phyloP scores from a whole-genome alignment of 192 early-diverging fungal species.

The Oehlia diaphana region DNA sequence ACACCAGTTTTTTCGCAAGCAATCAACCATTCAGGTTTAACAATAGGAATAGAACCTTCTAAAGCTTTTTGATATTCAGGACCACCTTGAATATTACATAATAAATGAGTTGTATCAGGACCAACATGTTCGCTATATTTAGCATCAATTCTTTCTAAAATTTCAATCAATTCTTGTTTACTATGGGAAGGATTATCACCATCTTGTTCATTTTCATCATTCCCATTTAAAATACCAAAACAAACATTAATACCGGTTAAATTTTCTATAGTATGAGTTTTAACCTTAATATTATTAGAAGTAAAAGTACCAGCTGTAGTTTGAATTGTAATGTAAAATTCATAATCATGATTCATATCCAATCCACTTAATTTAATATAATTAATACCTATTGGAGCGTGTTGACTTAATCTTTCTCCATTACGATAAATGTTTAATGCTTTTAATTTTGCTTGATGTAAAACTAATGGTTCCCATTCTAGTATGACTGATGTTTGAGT shows the following conservation, averaged over 20 bases:
- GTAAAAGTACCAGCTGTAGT: constrained; percentile 87
- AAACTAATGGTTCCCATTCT: constrained; percentile 87
- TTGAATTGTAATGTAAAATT: constrained; percentile 85
- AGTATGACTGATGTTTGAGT: constrained; percentile 88
- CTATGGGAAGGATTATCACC: constrained; percentile 44
- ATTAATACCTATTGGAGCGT: constrained; percentile 48
- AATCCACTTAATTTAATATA: constrained; percentile 84
- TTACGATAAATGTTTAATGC: constrained; percentile 93
- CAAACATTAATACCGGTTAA: constrained; percentile 95
- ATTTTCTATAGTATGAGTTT: constrained; percentile 94
- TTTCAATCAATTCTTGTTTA: constrained; percentile 71
- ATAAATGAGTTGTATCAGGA: constrained; percentile 88
- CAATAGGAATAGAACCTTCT: constrained; percentile 91
- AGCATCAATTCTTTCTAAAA: constrained; percentile 82
- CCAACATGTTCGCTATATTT: constrained; percentile 83
- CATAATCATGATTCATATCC: constrained; percentile 88
- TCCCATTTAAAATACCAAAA: constrained; percentile 81
- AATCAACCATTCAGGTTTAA: constrained; percentile 93
- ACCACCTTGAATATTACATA: constrained; percentile 83
- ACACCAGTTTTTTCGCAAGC: constrained; percentile 88
- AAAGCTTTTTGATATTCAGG: constrained; percentile 85
- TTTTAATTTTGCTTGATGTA: constrained; percentile 80
- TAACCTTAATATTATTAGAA: constrained; percentile 73
- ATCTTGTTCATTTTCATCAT: constrained; percentile 49
- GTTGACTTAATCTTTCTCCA: constrained; percentile 72